phyloP scores from a whole-genome alignment of 768 basidiomycete species.

The Rhizopogon vesiculosus region DNA sequence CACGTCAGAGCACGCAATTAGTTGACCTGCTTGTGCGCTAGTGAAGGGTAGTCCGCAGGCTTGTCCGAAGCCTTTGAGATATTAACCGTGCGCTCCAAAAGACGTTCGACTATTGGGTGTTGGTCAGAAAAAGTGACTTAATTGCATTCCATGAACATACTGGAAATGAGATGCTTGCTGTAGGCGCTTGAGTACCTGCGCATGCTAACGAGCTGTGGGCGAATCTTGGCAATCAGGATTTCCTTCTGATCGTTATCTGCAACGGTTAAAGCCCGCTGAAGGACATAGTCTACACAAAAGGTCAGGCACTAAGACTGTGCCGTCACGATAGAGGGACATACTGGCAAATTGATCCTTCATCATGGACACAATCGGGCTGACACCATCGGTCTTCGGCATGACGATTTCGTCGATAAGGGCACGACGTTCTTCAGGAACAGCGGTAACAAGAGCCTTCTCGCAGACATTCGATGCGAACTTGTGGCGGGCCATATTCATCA shows the following conservation, averaged over 20 bases:
- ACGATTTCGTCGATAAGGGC: slow-evolving; percentile 81
- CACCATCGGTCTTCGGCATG: slow-evolving; percentile 55
- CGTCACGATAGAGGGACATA: slow-evolving; percentile 37
- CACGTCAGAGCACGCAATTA: slow-evolving; percentile 9
- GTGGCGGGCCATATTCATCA: slow-evolving; percentile 76
- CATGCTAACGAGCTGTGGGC: slow-evolving; percentile 65
- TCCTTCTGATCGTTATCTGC: slow-evolving; percentile 73
- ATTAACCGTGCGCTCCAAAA: slow-evolving; percentile 49
- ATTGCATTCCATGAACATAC: slow-evolving; percentile 38
- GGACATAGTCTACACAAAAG: slow-evolving; percentile 65
- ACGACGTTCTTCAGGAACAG: slow-evolving; percentile 59
- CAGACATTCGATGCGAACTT: slow-evolving; percentile 97
- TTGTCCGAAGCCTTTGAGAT: slow-evolving; percentile 23
- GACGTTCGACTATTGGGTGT: slow-evolving; percentile 53
- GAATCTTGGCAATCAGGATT: slow-evolving; percentile 53
- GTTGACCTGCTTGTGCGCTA: slow-evolving; percentile 20
- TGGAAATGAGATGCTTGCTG: slow-evolving; percentile 77
- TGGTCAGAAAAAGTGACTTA: slow-evolving; percentile 6
- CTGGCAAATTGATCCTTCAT: slow-evolving; percentile 91
- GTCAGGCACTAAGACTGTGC: slow-evolving; percentile 2
- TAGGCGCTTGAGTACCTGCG: slow-evolving; percentile 68
- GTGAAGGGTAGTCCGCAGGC: slow-evolving; percentile 24
- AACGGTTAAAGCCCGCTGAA: slow-evolving; percentile 70
- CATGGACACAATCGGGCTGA: slow-evolving; percentile 60
- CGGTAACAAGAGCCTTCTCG: slow-evolving; percentile 79